Evolutionary conservation across 1,284 basidiomycete genomes (phyloP).

Genomic region (Moniliophthora roreri): DNA sequence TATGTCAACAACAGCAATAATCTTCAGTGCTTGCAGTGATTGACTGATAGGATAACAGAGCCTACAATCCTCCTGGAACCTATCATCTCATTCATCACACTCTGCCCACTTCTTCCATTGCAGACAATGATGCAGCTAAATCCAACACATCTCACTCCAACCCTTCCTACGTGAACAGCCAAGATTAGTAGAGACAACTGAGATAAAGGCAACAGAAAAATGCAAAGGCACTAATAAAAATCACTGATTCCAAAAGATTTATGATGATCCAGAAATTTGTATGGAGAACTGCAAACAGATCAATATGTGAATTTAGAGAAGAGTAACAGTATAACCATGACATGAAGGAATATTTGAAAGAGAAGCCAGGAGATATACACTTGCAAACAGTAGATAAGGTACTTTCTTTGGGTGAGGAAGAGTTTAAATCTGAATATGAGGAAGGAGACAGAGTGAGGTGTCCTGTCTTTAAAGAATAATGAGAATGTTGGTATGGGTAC

Average conservation of each 20-base stretch:
- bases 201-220: constrained; percentile 66
- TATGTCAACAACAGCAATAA: too few species aligned
- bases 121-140: constrained; percentile 81
- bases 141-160: too few species aligned
- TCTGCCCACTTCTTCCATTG: constrained; percentile 28
- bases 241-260: constrained; percentile 66
- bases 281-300: constrained; percentile 68
- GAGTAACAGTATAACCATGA: constrained; percentile 85
- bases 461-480: constrained; percentile 72
- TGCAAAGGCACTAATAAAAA: constrained; percentile 80
- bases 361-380: constrained; percentile 75
- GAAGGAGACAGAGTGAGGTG: constrained; percentile 50
- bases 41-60: too few species aligned
- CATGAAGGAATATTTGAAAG: constrained; percentile 70
- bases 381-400: constrained; percentile 48
- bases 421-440: background rate
- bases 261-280: constrained; percentile 76
- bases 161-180: constrained; percentile 43
- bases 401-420: constrained; percentile 29
- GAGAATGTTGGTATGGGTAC: constrained; percentile 83
- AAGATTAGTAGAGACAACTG: too few species aligned
- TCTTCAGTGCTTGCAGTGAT: too few species aligned
- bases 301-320: constrained; percentile 63
- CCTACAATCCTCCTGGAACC: constrained; percentile 10
- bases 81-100: constrained; percentile 44